Conservation (phyloP, 352 stramenopile species). For the Thalassiosira sp. region DNA sequence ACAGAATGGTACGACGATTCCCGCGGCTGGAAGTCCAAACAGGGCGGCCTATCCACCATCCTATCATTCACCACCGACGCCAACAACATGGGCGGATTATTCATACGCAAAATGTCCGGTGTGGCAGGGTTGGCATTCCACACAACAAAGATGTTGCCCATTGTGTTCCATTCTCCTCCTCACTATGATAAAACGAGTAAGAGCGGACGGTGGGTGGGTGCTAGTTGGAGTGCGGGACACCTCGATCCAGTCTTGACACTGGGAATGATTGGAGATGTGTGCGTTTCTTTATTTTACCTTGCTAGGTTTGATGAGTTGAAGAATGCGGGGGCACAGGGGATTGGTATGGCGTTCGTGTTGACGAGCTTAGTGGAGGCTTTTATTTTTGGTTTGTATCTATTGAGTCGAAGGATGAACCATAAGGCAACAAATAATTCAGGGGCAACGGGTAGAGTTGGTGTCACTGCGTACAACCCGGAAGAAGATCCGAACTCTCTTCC, state of each 20-base stretch:
- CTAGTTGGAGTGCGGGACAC: conserved; percentile 71
- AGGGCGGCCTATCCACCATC: conserved; percentile 75
- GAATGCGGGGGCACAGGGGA: conserved; percentile 21
- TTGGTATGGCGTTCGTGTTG: conserved; percentile 35
- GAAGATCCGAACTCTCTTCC: conserved; percentile 53
- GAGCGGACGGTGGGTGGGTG: conserved; percentile 23
- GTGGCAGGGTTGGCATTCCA: conserved; percentile 64
- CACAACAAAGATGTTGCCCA: conserved; percentile 68
- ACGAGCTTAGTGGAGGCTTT: conserved; percentile 61
- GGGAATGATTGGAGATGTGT: conserved; percentile 60
- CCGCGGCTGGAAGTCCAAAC: conserved; percentile 75
- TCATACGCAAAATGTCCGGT: conserved; percentile 75
- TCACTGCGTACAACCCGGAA: conserved; percentile 17
- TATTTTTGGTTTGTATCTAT: conserved; percentile 61
- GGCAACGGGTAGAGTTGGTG: neutral
- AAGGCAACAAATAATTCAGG: no score
- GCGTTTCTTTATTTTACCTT: conserved; percentile 59
- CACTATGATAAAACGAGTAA: conserved; percentile 3
- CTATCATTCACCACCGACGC: conserved; percentile 65
- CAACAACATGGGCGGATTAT: conserved; percentile 83
- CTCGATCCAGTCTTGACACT: conserved; percentile 60
- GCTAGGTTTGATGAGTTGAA: conserved; percentile 52
- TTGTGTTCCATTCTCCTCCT: conserved; percentile 66
- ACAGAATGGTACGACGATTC: conserved; percentile 70
- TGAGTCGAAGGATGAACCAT: conserved; percentile 31